A percentile compares a stretch with the other conserved stretches of the same genome.
Evolutionary conservation across 768 basidiomycete genomes (phyloP).

Genomic region (Lentinus tigrinus): DNA sequence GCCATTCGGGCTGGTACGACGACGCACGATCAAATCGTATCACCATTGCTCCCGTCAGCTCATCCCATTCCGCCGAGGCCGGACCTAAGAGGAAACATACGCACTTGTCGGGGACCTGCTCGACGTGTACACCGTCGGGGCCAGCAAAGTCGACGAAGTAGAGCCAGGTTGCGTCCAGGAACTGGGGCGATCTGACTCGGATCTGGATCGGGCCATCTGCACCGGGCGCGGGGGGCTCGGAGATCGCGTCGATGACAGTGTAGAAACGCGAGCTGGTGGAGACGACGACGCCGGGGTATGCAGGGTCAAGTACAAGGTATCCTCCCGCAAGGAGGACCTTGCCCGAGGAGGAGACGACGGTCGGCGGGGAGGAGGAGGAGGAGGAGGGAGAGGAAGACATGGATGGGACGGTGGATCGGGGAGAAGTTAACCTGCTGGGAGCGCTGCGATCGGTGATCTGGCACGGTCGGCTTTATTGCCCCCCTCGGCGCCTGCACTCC

Average conservation of each 20-base stretch:
- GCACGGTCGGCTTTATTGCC: background rate
- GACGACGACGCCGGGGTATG: conserved; percentile 83
- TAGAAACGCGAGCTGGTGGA: conserved; percentile 96
- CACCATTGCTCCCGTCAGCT: conserved; percentile 9
- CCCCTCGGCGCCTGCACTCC: background rate
- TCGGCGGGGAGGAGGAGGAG: conserved; percentile 32
- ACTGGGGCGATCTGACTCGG: conserved; percentile 87
- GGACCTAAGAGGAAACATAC: conserved; percentile 1
- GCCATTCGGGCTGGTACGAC: conserved; percentile 6
- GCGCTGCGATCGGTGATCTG: background rate
- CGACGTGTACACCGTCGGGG: conserved; percentile 23
- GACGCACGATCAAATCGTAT: conserved; percentile 11
- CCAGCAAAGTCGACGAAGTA: conserved; percentile 54
- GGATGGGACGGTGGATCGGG: background rate
- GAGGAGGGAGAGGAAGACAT: conserved; percentile 1
- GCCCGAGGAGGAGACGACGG: conserved; percentile 87
- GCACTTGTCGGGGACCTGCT: conserved; percentile 27
- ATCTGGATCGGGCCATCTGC: conserved; percentile 41
- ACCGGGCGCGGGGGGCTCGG: conserved; percentile 8
- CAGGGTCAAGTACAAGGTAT: conserved; percentile 91
- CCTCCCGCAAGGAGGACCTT: conserved; percentile 96
- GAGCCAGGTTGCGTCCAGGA: conserved; percentile 74
- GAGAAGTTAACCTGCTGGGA: background rate
- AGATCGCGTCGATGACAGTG: conserved; percentile 51
- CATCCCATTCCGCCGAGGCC: no score